A percentile compares a stretch with the other conserved stretches of the same genome.
Conservation (phyloP, 208 protist genomes). For the Leishmania major region DNA sequence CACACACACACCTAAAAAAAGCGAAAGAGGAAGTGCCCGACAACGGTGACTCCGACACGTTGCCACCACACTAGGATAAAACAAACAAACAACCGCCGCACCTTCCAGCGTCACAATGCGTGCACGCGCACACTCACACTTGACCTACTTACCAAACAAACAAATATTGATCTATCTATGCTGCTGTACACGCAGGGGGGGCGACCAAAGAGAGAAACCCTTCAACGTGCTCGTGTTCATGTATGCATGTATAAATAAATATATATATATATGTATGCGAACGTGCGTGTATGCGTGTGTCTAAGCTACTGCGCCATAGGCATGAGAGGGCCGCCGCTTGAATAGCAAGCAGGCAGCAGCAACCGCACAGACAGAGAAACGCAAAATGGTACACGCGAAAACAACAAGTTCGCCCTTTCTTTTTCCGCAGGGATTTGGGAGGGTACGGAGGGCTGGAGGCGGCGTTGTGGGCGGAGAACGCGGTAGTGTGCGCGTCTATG, state of each 20-base stretch:
- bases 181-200: neutral
- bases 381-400: neutral
- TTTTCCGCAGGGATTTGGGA: neutral
- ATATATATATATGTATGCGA: neutral
- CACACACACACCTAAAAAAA: neutral
- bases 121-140: neutral
- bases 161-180: neutral
- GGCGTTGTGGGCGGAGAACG: neutral
- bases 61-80: neutral
- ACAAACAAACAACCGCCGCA: neutral
- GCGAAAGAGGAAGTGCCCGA: neutral
- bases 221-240: neutral
- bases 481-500: slow-evolving; percentile 2
- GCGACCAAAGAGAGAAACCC: neutral
- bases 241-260: neutral
- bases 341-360: neutral
- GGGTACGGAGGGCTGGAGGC: neutral
- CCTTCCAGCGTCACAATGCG: neutral
- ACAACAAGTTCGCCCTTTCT: no score
- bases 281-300: neutral
- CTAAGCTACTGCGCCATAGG: neutral
- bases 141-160: neutral
- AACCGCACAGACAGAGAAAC: neutral
- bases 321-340: neutral
- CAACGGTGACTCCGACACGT: neutral